Conservation (phyloP, 345 rosid genomes). For the Acer saccharum region DNA sequence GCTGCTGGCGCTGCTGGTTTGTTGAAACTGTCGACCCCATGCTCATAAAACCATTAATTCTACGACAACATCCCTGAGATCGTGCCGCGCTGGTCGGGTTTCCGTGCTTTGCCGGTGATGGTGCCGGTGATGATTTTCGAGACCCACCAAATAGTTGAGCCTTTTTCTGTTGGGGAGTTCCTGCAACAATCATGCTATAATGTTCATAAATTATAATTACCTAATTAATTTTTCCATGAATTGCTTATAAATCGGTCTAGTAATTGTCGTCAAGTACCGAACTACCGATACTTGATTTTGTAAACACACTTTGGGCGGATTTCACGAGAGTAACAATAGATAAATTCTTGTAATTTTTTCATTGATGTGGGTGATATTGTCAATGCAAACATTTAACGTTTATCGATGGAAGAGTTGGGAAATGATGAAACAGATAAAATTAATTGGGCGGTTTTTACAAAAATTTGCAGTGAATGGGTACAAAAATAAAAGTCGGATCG, state of each 20-base stretch:
- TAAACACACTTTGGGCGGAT: constrained; percentile 26
- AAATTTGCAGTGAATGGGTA: constrained; percentile 2
- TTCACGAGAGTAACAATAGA: background rate
- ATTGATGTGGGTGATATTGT: constrained; percentile 4
- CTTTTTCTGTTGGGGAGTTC: constrained; percentile 21
- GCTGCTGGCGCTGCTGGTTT: constrained; percentile 18
- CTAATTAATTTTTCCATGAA: too few species aligned
- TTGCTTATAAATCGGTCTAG: background rate
- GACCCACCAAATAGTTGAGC: constrained; percentile 8
- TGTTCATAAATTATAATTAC: too few species aligned
- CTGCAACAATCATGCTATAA: constrained; percentile 22
- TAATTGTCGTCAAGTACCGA: background rate
- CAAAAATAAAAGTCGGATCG: background rate
- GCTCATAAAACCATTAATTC: constrained; percentile 27
- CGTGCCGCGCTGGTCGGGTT: background rate
- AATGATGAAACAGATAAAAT: constrained; percentile 1
- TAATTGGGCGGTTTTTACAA: constrained; percentile 20
- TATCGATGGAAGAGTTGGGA: background rate
- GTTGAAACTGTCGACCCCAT: constrained; percentile 26
- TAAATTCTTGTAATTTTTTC: background rate
- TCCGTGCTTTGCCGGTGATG: constrained; percentile 8
- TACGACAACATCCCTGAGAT: constrained; percentile 21
- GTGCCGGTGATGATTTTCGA: constrained; percentile 14
- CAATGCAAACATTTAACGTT: constrained; percentile 8
- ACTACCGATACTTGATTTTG: background rate